Evolutionary conservation across 164 flowering plant species (phyloP), one percentile per base, ranked within the genome.

Genomic region (Houttuynia cordata): DNA sequence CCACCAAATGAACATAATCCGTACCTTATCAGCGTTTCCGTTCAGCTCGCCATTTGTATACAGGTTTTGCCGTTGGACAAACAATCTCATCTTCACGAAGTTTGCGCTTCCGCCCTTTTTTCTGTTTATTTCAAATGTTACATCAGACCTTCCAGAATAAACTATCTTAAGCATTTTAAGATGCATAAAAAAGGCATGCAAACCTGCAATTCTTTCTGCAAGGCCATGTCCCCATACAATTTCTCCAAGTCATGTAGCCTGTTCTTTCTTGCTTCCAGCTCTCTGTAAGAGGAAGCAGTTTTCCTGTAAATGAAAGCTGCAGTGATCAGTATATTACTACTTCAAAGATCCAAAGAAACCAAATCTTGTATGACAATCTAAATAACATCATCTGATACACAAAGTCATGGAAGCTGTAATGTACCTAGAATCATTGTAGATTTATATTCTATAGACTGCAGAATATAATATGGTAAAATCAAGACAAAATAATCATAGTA

Each of bases 171-270:
- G 45, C 45, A 41, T 41, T 41, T 13, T 41, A n/a, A 41, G 8
- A 41, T 13, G 13, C 8, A 41, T 13, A 41, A 41, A 41, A 9
- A 41, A 41, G 45, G 2, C 13, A n/a, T 41, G 0, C 25, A 53
- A 22, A 85, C 97, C 90, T 86, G 88, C 49, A 86, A 60, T 67
- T 91, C 96, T 70, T 81, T 80, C 64, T 88, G 75, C 83, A 88
- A 34, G 41, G 80, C 51, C 96, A 91, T 88, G 47, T 88, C 88
- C 77, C 57, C 69, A 64, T 81, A 80, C 53, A 88, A 0, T 64
- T 75, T 86, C 78, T 88, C 86, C 73, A 88, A 64, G 0, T 80
- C 75, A 34, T 67, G 58, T 24, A 68, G 80, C 71, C 96, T 75
- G 55, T 57, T 75, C 68, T 67, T 82, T 71, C 92, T 79, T 15